These are phyloP conservation scores for Aechmea fasciata DNA, from an alignment of 176 grass and related monocot genomes.

Conservation along the genomic window DNA sequence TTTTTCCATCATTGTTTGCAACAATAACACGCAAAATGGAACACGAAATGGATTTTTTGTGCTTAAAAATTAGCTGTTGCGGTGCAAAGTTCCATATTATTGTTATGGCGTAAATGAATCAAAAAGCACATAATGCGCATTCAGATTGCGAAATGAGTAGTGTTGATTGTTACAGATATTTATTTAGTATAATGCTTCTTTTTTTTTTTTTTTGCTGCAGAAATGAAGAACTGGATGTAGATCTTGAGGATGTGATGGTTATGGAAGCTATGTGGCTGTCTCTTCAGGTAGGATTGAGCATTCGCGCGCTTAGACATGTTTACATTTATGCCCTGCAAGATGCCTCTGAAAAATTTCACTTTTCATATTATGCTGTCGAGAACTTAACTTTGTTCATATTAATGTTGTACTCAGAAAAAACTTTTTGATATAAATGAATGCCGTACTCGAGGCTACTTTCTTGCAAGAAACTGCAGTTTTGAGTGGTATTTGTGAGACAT, in stretches of 20 bases:
- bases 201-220: background rate
- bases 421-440: no score
- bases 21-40: background rate
- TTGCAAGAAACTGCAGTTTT: no score
- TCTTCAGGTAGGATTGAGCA: conserved; percentile 1
- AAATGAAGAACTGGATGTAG: background rate
- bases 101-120: no score
- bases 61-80: background rate
- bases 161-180: background rate
- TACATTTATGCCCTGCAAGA: background rate
- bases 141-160: background rate
- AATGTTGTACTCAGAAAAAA: no score
- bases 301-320: background rate
- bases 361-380: no score
- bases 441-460: no score
- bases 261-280: conserved; percentile 26
- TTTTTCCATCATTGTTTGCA: no score
- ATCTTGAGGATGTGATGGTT: conserved; percentile 23
- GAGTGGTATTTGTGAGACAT: background rate
- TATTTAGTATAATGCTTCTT: background rate
- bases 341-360: no score
- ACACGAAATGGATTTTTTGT: background rate
- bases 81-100: no score
- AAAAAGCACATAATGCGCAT: no score
- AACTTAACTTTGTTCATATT: no score